A percentile compares a stretch with the other conserved stretches of the same genome.
Conservation (phyloP, 495 filamentous ascomycete genomes). For the Trichoderma parareesei region DNA sequence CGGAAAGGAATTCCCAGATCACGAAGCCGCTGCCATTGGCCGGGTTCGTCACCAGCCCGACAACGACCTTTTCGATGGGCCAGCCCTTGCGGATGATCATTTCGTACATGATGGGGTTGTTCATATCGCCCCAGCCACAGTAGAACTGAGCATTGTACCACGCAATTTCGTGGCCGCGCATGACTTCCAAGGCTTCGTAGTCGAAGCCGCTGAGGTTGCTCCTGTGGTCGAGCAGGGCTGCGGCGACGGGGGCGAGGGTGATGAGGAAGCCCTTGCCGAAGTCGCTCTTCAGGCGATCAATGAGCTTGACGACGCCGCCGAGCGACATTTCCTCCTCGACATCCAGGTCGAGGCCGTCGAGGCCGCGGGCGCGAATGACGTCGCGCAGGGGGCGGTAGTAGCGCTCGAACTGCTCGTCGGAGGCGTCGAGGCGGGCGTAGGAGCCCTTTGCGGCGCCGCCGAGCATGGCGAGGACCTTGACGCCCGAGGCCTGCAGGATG, state of each 20-base stretch:
- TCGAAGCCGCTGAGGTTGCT: slow-evolving; percentile 65
- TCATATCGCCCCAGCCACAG: slow-evolving; percentile 64
- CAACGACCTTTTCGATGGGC: slow-evolving; percentile 54
- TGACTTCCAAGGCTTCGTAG: slow-evolving; percentile 60
- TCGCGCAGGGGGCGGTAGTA: slow-evolving; percentile 59
- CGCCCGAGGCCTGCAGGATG: slow-evolving; percentile 47
- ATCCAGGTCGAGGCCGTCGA: slow-evolving; percentile 75
- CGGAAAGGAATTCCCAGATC: slow-evolving; percentile 23
- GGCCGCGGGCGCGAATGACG: slow-evolving; percentile 45
- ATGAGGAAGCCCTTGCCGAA: slow-evolving; percentile 65
- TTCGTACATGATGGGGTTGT: slow-evolving; percentile 53
- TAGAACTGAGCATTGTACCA: slow-evolving; percentile 90
- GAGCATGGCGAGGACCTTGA: slow-evolving; percentile 74
- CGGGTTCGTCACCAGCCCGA: slow-evolving; percentile 65
- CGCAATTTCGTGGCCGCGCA: slow-evolving; percentile 54
- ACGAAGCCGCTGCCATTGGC: slow-evolving; percentile 53
- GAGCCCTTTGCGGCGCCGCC: slow-evolving; percentile 70
- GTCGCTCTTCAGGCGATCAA: slow-evolving; percentile 62
- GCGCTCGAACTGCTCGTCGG: slow-evolving; percentile 46
- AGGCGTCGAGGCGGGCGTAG: slow-evolving; percentile 54
- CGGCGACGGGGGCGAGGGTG: slow-evolving; percentile 71
- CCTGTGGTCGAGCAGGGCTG: slow-evolving; percentile 49
- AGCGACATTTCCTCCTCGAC: slow-evolving; percentile 75
- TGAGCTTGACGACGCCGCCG: slow-evolving; percentile 57
- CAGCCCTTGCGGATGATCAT: slow-evolving; percentile 57